A percentile compares a stretch with the other conserved stretches of the same genome.
Conservation (phyloP, 208 protist species). For the Wallacemonas collosoma region DNA sequence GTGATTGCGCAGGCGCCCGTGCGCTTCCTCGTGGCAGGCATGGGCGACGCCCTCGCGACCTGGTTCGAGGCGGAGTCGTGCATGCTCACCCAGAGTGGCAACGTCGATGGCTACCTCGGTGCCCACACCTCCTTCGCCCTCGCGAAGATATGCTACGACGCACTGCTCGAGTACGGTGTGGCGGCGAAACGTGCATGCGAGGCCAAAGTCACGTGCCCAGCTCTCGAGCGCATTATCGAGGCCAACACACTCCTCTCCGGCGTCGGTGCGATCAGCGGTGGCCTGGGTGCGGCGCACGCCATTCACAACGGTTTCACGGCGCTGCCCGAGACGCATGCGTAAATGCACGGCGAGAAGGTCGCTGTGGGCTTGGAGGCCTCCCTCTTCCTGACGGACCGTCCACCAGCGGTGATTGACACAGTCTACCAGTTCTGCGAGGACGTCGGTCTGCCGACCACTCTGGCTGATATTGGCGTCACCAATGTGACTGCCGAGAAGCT, state of each 20-base stretch:
- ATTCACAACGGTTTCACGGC: conserved; percentile 40
- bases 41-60: conserved; percentile 40
- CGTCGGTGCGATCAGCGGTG: conserved; percentile 30
- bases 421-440: conserved; percentile 36
- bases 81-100: conserved; percentile 24
- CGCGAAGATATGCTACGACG: conserved; percentile 35
- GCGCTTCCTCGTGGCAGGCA: conserved; percentile 35
- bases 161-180: conserved; percentile 31
- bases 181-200: conserved; percentile 32
- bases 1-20: conserved; percentile 30
- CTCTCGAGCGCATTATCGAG: conserved; percentile 38
- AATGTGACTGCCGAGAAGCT: conserved; percentile 22
- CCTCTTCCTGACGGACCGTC: conserved; percentile 26
- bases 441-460: conserved; percentile 31
- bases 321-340: conserved; percentile 23
- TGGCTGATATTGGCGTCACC: conserved; percentile 27
- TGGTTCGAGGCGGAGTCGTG: conserved; percentile 33
- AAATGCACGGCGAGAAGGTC: conserved; percentile 39
- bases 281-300: conserved; percentile 29
- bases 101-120: conserved; percentile 32
- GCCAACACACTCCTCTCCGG: conserved; percentile 37
- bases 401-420: conserved; percentile 18
- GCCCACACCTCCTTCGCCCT: conserved; percentile 31
- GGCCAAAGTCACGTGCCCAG: conserved; percentile 27
- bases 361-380: conserved; percentile 23